Evolutionary conservation across 306 rosid species (phyloP).

Genomic region (Cicer judaicum): DNA sequence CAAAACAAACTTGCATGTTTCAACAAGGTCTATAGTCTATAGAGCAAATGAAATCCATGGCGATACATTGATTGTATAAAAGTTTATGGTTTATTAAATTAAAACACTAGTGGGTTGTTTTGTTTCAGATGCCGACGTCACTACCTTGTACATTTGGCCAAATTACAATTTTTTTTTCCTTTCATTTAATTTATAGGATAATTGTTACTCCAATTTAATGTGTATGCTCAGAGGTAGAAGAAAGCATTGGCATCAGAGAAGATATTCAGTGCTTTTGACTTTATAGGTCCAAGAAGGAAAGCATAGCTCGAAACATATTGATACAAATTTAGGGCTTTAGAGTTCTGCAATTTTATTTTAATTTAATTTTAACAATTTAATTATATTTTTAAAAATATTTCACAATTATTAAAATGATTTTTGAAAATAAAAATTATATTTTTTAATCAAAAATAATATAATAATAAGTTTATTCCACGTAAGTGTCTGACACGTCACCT

Average conservation of each 20-base stretch:
- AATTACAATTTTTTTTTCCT: slow-evolving; percentile 10
- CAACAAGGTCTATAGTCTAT: slow-evolving; percentile 32
- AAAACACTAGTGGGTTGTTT: slow-evolving; percentile 40
- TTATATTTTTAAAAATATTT: too few relatives aligned
- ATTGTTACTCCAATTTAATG: neutral
- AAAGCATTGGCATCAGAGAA: slow-evolving; percentile 6
- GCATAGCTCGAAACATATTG: too few relatives aligned
- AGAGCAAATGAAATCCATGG: slow-evolving; percentile 35
- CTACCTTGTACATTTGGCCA: slow-evolving; percentile 44
- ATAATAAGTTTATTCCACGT: too few relatives aligned
- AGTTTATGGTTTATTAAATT: slow-evolving; percentile 38
- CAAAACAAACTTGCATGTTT: slow-evolving; percentile 37
- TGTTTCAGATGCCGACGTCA: slow-evolving; percentile 34
- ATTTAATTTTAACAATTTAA: too few relatives aligned
- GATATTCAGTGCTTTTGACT: too few relatives aligned
- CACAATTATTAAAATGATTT: too few relatives aligned
- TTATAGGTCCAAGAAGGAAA: too few relatives aligned
- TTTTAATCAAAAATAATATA: too few relatives aligned
- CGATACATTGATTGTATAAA: slow-evolving; percentile 23
- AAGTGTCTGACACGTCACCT: too few relatives aligned
- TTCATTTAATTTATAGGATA: slow-evolving; percentile 39
- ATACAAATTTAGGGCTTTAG: too few relatives aligned
- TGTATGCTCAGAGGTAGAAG: slow-evolving; percentile 1
- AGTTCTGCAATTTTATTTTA: too few relatives aligned
- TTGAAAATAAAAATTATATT: too few relatives aligned